Evolutionary conservation across 306 rosid species (phyloP), one percentile per base, ranked within the genome.

Genomic region (Adenanthera pavonina): DNA sequence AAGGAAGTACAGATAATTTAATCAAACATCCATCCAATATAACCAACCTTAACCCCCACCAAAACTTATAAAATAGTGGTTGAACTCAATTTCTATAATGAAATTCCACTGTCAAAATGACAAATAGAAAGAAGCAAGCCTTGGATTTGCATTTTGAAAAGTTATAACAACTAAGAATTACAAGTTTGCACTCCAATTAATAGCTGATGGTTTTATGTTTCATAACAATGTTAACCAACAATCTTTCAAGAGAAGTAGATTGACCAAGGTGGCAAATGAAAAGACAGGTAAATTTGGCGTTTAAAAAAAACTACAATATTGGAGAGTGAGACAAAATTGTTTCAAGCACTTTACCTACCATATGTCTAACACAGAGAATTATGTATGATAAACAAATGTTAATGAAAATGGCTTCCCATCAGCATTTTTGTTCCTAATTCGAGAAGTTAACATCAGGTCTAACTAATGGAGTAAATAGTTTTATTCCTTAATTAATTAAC

Each of bases 301-400:
- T 16, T 6, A 43, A 35, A 59, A 41, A 36, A 69, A 66, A 73
- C 44, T 4, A 47, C 7, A n/a, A 85, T 71, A 16, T 14, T 71
- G 62, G 72, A 46, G 51, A 19, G 65, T 17, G 64, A 79, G 52
- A 67, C 69, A 72, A 75, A 43, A 46, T 83, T 48, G 57, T 54
- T 48, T 64, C 66, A 57, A 60, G 57, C 61, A 66, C 67, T 89
- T 38, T 40, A 71, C 76, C 81, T 69, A 90, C 99, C 97, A 90
- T 85, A 95, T 93, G 82, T 95, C 97, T 72, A 97, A 92, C 69
- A 95, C 97, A 76, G 91, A 91, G 78, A 95, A 92, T 87, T 95
- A 95, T 15, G 97, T 95, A 82, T 95, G 97, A 85, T 95, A 93
- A 4, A 97, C 97, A 87, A 93, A 95, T 65, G 99, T 91, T 91